Percentiles rank a stretch among this genome's conserved stretches.
These are phyloP conservation scores for Mrakia blollopis DNA, from an alignment of 768 basidiomycete genomes.

Conservation along the genomic window DNA sequence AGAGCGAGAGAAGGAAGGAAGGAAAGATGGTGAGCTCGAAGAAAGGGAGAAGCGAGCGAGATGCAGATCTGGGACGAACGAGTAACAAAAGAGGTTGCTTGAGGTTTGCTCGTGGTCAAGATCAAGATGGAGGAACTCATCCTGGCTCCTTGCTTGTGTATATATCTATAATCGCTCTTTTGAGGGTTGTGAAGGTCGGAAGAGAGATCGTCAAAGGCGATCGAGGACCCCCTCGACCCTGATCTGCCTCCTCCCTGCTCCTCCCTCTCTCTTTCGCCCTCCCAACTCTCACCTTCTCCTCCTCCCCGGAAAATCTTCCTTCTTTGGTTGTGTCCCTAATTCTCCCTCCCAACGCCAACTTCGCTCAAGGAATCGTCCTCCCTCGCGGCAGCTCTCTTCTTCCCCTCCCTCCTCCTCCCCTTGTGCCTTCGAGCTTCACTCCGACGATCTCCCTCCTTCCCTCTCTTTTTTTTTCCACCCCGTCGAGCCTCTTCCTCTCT, in stretches of 20 bases:
- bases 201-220: not conserved
- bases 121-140: not conserved
- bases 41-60: not conserved
- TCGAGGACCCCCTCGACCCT: not conserved
- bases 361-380: too few relatives aligned
- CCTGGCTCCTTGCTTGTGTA: too few relatives aligned
- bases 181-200: not conserved
- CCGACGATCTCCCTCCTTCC: not conserved
- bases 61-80: not conserved
- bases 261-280: too few relatives aligned
- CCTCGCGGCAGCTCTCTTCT: not conserved
- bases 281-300: too few relatives aligned
- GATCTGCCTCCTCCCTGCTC: too few relatives aligned
- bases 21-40: not conserved
- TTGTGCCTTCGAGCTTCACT: not conserved
- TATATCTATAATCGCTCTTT: not conserved
- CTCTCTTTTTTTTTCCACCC: not conserved
- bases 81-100: not conserved
- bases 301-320: not conserved
- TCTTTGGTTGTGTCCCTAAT: not conserved
- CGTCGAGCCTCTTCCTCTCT: not conserved
- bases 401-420: not conserved
- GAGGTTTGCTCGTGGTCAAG: not conserved
- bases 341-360: not conserved
- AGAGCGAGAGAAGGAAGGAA: not conserved